A percentile compares a stretch with the other conserved stretches of the same genome.
These are phyloP conservation scores for Beta corolliflora DNA, from an alignment of 179 eudicot species.

Conservation along the genomic window DNA sequence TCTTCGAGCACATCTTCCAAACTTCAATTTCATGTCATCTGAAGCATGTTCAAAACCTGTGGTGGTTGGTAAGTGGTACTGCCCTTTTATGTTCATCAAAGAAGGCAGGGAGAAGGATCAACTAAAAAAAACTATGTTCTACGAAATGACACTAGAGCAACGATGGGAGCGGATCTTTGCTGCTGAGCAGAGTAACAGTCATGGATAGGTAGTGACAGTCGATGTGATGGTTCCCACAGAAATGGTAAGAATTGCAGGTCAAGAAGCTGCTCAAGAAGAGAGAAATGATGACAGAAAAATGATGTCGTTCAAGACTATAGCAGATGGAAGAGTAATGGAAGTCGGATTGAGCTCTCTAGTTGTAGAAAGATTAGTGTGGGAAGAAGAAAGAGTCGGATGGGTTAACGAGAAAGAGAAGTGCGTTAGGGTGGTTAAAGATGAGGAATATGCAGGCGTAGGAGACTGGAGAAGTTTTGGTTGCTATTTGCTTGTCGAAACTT, in stretches of 20 bases:
- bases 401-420: conserved; percentile 33
- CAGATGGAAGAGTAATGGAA: conserved; percentile 6
- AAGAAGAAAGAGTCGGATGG: conserved; percentile 59
- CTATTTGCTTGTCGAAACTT: conserved; percentile 68
- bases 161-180: too few relatives aligned
- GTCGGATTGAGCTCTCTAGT: conserved; percentile 49
- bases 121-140: too few relatives aligned
- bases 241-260: conserved; percentile 12
- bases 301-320: conserved; percentile 42
- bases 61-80: too few relatives aligned
- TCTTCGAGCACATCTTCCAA: too few relatives aligned
- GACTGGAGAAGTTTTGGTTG: conserved; percentile 56
- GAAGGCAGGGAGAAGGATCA: too few relatives aligned
- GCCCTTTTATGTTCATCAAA: too few relatives aligned
- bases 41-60: too few relatives aligned
- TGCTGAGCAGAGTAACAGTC: too few relatives aligned
- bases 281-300: conserved; percentile 33
- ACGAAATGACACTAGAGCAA: too few relatives aligned
- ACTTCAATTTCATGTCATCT: too few relatives aligned
- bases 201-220: too few relatives aligned
- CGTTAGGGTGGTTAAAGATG: conserved; percentile 40
- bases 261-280: conserved; percentile 40
- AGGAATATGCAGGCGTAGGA: conserved; percentile 24
- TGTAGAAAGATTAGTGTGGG: conserved; percentile 57
- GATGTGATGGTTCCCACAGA: too few relatives aligned